phyloP scores from a whole-genome alignment of 352 stramenopile genomes.

The Phytophthora agathidicida region DNA sequence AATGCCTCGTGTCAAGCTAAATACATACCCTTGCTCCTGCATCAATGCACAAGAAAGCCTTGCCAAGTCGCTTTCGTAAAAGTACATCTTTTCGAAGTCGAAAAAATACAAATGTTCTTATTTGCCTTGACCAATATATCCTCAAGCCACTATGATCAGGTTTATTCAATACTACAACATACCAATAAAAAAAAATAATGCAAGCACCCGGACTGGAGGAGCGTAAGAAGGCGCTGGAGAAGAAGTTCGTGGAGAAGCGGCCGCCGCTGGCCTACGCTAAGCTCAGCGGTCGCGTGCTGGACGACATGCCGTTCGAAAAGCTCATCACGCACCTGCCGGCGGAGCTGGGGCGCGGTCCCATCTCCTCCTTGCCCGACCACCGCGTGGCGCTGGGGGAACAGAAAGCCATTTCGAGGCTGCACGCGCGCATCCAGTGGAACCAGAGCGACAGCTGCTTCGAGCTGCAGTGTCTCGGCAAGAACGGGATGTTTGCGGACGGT shows the following conservation, averaged over 20 bases:
- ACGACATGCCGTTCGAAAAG: constrained; percentile 74
- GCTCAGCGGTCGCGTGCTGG: constrained; percentile 61
- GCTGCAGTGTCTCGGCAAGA: constrained; percentile 81
- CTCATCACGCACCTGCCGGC: constrained; percentile 78
- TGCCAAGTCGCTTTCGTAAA: too few species aligned
- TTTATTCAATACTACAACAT: neutral
- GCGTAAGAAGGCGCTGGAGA: constrained; percentile 80
- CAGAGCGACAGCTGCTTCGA: constrained; percentile 77
- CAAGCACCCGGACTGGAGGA: constrained; percentile 48
- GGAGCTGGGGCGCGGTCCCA: constrained; percentile 68
- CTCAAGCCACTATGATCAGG: neutral
- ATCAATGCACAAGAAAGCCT: too few species aligned
- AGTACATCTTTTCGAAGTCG: too few species aligned
- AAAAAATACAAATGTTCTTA: constrained; percentile 5
- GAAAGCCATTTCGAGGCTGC: constrained; percentile 77
- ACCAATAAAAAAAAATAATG: constrained; percentile 5
- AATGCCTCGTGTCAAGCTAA: too few species aligned
- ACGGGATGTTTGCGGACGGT: constrained; percentile 76
- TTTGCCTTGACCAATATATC: neutral
- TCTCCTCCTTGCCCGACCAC: constrained; percentile 41
- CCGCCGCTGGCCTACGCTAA: constrained; percentile 85
- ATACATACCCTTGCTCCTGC: too few species aligned
- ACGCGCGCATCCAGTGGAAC: constrained; percentile 84
- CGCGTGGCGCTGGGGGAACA: constrained; percentile 78
- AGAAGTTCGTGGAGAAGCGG: constrained; percentile 76